Evolutionary conservation across 106 monocot species (phyloP), one percentile per base, ranked within the genome.

Genomic region (Allium sativum): DNA sequence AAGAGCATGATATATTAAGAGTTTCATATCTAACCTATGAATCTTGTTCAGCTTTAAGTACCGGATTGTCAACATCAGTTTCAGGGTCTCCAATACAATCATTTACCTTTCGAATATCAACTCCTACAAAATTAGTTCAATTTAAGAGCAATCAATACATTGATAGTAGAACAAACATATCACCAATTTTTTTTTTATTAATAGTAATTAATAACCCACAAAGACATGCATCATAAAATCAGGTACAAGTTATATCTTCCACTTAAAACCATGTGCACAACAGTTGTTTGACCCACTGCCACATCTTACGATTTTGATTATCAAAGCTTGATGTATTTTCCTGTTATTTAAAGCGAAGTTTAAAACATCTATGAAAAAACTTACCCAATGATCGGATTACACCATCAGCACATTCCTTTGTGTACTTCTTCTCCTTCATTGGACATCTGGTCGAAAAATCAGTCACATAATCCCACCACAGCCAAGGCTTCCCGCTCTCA

Each of bases 381-480:
- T 47, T 31, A 84, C 83, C 79, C 19, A 84, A 53, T 64, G 83
- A 79, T 17, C 61, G 31, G 21, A 79, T 72, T 12, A 84, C 83
- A 45, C 62, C 13, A 19, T 73, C 69, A 52, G 83, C 76, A 70
- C 83, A 84, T 42, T 84, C 79, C 16, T 67, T 60, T 14, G 55
- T 84, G 70, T 79, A 84, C 60, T 76, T 84, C 47, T 76, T 67
- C 17, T 83, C 83, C 67, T 75, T 79, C 83, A 83, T 83, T 0
- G 83, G 83, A 62, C 83, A 83, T 55, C 83, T 84, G 61, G 76
- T 75, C 47, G 83, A 53, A 58, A 84, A 84, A 52, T 84, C 83
- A 31, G 79, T 70, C 47, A 79, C 83, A 73, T 84, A 84, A 67
- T 84, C 83, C 83, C 83, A 84, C 83, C 83, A 84, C 7, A 84